Conservation (phyloP, 2,329 filamentous ascomycete genomes). For the Blumeria graminis region DNA sequence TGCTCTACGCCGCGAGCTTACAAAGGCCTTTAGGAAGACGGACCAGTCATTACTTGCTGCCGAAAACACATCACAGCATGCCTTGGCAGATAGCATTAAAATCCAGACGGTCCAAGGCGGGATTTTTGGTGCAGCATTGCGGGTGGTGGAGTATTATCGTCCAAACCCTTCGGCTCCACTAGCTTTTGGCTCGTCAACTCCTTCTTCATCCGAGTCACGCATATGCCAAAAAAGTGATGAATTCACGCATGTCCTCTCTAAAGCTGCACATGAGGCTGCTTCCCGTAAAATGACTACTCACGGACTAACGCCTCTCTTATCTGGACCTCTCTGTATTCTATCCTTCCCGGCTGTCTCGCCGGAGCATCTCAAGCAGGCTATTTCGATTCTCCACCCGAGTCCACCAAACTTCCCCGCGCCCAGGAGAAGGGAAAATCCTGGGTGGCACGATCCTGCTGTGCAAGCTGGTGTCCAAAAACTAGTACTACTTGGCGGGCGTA, state of each 20-base stretch:
- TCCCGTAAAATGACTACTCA: slow-evolving; percentile 25
- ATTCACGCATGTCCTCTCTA: slow-evolving; percentile 34
- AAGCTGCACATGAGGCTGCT: slow-evolving; percentile 15
- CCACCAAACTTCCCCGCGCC: slow-evolving; percentile 55
- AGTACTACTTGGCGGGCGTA: slow-evolving; percentile 59
- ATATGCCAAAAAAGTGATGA: slow-evolving; percentile 6
- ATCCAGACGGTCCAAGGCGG: slow-evolving; percentile 70
- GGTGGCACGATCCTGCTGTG: slow-evolving; percentile 56
- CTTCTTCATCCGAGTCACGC: no score
- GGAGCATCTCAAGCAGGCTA: slow-evolving; percentile 55
- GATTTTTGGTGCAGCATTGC: slow-evolving; percentile 67
- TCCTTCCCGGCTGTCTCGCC: slow-evolving; percentile 67
- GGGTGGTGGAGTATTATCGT: slow-evolving; percentile 64
- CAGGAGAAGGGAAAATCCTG: slow-evolving; percentile 47
- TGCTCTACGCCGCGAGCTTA: slow-evolving; percentile 38
- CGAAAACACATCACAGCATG: slow-evolving; percentile 13
- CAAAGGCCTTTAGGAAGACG: slow-evolving; percentile 32
- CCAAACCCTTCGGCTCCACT: slow-evolving; percentile 15
- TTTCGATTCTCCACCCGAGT: slow-evolving; percentile 54
- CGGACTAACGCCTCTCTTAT: slow-evolving; percentile 49
- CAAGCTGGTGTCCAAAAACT: slow-evolving; percentile 73
- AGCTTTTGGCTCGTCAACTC: no score
- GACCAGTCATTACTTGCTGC: slow-evolving; percentile 27
- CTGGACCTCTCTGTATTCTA: slow-evolving; percentile 58
- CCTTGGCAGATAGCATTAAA: slow-evolving; percentile 38